Conservation (phyloP, 176 grass and related monocot species). For the barley (Hordeum vulgare) region DNA sequence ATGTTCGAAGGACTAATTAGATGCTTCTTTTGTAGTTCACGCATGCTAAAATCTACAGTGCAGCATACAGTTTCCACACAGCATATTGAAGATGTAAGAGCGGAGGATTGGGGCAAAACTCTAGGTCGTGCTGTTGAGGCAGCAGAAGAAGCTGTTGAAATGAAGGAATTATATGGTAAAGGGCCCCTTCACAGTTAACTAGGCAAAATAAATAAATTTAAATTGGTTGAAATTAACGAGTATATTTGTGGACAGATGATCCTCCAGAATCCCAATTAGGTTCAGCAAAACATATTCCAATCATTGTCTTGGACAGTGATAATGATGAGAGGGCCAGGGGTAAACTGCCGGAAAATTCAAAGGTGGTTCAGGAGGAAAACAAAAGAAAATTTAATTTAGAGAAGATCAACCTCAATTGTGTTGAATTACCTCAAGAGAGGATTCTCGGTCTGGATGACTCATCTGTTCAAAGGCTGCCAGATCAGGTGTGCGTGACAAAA, state of each 20-base stretch:
- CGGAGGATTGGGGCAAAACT: conserved; percentile 8
- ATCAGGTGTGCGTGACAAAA: conserved; percentile 36
- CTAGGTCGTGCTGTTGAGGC: background rate
- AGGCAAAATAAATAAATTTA: background rate
- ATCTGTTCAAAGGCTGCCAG: conserved; percentile 18
- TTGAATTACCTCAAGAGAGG: conserved; percentile 19
- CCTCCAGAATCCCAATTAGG: conserved; percentile 50
- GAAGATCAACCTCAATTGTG: conserved; percentile 13
- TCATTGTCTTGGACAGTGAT: conserved; percentile 34
- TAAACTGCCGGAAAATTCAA: conserved; percentile 31
- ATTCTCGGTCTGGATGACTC: background rate
- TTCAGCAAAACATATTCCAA: conserved; percentile 32
- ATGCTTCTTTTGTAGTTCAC: conserved; percentile 25
- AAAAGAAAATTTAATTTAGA: conserved; percentile 17
- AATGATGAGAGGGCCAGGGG: conserved; percentile 18
- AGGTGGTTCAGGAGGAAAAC: conserved; percentile 21
- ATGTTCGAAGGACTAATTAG: background rate
- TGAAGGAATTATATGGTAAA: conserved; percentile 4
- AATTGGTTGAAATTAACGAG: conserved; percentile 5
- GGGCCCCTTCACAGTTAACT: background rate
- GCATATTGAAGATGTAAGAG: conserved; percentile 15
- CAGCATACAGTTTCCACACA: conserved; percentile 19
- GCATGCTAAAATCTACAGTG: conserved; percentile 16
- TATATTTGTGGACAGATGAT: conserved; percentile 25
- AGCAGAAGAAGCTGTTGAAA: conserved; percentile 15